Conservation (phyloP, 345 rosid species). For the Corchorus olitorius region DNA sequence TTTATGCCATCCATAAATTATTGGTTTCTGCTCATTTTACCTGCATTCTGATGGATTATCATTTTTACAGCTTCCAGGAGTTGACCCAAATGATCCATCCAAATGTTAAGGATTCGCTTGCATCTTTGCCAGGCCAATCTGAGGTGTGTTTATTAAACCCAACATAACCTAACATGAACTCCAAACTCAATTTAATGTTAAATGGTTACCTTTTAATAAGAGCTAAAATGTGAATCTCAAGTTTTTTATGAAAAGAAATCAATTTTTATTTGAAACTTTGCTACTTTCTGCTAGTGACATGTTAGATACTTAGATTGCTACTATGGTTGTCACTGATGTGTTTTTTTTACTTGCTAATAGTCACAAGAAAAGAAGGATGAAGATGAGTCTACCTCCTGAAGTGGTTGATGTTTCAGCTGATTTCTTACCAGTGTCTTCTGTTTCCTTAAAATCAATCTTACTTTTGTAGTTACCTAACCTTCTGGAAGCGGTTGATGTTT, state of each 20-base stretch:
- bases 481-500: too few relatives aligned
- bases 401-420: not conserved
- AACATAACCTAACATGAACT: too few relatives aligned
- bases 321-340: not conserved
- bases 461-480: too few relatives aligned
- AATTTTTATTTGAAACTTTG: not conserved
- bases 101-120: constrained; percentile 65
- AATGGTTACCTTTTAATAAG: not conserved
- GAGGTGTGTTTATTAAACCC: constrained; percentile 47
- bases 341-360: not conserved
- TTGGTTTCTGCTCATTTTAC: constrained; percentile 13
- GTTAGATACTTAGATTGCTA: not conserved
- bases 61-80: constrained; percentile 74
- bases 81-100: constrained; percentile 85
- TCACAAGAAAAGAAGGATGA: constrained; percentile 46
- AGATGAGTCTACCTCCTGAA: constrained; percentile 27
- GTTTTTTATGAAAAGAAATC: not conserved
- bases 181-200: not conserved
- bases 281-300: not conserved
- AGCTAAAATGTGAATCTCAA: not conserved
- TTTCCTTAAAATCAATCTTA: not conserved
- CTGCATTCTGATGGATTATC: not conserved
- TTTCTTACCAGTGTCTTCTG: not conserved
- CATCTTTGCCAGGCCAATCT: constrained; percentile 62
- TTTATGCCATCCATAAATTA: constrained; percentile 47